Base-by-base conservation (phyloP, 768 basidiomycete species). In the Boletus barrowsii region DNA sequence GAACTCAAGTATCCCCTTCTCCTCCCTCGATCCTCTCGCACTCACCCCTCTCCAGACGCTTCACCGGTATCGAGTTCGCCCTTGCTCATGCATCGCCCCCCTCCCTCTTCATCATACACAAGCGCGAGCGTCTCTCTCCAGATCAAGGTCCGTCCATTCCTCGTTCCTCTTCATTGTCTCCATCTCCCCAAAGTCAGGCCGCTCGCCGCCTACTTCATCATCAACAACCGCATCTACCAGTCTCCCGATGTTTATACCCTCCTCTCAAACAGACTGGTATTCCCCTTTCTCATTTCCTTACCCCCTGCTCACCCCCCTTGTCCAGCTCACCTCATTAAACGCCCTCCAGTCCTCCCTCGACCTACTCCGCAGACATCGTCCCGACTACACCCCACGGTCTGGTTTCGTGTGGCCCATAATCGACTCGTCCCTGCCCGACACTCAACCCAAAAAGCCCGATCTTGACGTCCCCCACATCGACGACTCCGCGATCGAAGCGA, bases 211-310 rank as follows among this genome's bases (percentile, higher is more conserved):
- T 95, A 93, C 70, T 95, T 93, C 66, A 83, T 95, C 64, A 81
- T 92, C 74, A 87, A 93, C 72, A 89, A 88, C 66, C 84, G 89
- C 57, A 91, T 94, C 58, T 94, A 94, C 67, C 90, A 90, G 66
- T 83, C 90, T 0, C 93, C 93, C 10, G 87, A 91, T 60, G 74
- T 94, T 33, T 93, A 94, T 65, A 84, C 85, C 10, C 78, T 95
- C 3, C 74, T 95, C 40, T 91, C 91, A 47, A 91, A 90, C 62
- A 84, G 93, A 60, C 72, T 95, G 63, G 92, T 92, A 67, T 63
- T 79, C 63, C 7, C 5, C 20, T 24, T 40, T n/a, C 53, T 33
- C 30, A 29, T 36, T 30, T 50, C 24, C 22, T 36, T 29, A 11
- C 17, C 8, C 24, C 2, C 20, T 15, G 4, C 57, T 61, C 36